These are phyloP conservation scores for Alternaria rosae DNA, from an alignment of 2,329 filamentous ascomycete species.

Conservation along the genomic window DNA sequence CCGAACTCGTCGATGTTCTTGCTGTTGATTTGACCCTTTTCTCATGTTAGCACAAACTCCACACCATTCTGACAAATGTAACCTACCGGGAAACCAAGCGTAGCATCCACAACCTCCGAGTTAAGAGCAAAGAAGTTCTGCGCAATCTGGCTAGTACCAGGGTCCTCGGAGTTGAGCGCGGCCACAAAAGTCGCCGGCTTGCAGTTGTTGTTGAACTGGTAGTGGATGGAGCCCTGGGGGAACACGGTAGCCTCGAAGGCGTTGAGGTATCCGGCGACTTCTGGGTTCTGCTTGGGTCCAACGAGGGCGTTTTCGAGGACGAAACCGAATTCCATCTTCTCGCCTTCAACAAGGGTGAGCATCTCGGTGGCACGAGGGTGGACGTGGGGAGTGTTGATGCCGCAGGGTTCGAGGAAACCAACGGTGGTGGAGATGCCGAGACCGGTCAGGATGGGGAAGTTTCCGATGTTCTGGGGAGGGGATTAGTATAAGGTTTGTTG, in stretches of 20 bases:
- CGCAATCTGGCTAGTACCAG: slow-evolving; percentile 52
- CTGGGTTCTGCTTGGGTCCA: slow-evolving; percentile 39
- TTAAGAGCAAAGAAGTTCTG: slow-evolving; percentile 55
- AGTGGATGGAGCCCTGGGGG: slow-evolving; percentile 57
- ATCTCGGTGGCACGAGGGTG: slow-evolving; percentile 60
- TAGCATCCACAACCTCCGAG: slow-evolving; percentile 46
- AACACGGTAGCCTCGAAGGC: slow-evolving; percentile 58
- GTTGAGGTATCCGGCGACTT: slow-evolving; percentile 51
- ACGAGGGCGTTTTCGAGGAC: slow-evolving; percentile 58
- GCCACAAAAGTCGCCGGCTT: slow-evolving; percentile 55
- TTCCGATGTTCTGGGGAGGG: slow-evolving; percentile 44
- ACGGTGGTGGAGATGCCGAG: slow-evolving; percentile 51
- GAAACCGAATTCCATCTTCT: slow-evolving; percentile 53
- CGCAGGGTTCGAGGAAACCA: slow-evolving; percentile 53
- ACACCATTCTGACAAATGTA: slow-evolving; percentile 13
- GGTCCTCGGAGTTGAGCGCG: slow-evolving; percentile 54
- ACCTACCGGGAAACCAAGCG: slow-evolving; percentile 46
- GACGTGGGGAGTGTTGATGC: slow-evolving; percentile 59
- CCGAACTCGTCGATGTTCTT: slow-evolving; percentile 49
- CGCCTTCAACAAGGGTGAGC: slow-evolving; percentile 54
- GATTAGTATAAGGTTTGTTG: not conserved
- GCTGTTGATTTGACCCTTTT: slow-evolving; percentile 25
- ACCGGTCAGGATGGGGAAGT: slow-evolving; percentile 51
- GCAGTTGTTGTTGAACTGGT: slow-evolving; percentile 59
- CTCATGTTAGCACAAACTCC: not conserved